Evolutionary conservation across 371 early-diverging fungal genomes (phyloP).

Genomic region (Smittium mucronatum): DNA sequence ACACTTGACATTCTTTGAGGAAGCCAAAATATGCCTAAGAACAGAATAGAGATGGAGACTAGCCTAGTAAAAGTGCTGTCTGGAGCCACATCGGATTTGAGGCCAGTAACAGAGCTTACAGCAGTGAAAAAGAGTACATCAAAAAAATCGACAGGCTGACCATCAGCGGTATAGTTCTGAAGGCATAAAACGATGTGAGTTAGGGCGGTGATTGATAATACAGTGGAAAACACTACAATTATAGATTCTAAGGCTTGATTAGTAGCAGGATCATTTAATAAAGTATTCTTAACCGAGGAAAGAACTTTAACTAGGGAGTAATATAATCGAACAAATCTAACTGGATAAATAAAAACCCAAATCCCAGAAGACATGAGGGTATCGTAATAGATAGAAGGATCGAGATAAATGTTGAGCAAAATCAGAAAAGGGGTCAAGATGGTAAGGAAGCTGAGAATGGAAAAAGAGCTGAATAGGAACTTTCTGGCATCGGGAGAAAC

Average conservation of each 20-base stretch:
- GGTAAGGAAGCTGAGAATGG: slow-evolving; percentile 37
- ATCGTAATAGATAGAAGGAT: slow-evolving; percentile 18
- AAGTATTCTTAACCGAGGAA: slow-evolving; percentile 40
- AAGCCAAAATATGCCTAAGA: slow-evolving; percentile 51
- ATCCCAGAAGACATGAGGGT: slow-evolving; percentile 42
- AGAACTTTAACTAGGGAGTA: slow-evolving; percentile 33
- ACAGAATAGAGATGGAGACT: slow-evolving; percentile 47
- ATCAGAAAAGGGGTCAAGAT: slow-evolving; percentile 38
- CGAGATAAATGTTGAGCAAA: slow-evolving; percentile 19
- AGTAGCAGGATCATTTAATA: slow-evolving; percentile 37
- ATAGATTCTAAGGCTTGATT: slow-evolving; percentile 40
- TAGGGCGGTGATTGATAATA: slow-evolving; percentile 47
- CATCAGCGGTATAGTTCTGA: slow-evolving; percentile 24
- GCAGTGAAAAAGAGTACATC: slow-evolving; percentile 53
- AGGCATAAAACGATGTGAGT: slow-evolving; percentile 44
- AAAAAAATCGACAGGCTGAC: slow-evolving; percentile 39
- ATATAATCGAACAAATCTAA: slow-evolving; percentile 50
- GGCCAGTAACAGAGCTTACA: slow-evolving; percentile 40
- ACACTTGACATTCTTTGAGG: slow-evolving; percentile 51
- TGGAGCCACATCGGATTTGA: slow-evolving; percentile 43
- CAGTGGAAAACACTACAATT: slow-evolving; percentile 37
- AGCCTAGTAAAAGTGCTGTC: slow-evolving; percentile 43
- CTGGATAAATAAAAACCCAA: slow-evolving; percentile 44
- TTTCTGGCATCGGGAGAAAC: slow-evolving; percentile 34
- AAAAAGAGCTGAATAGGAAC: slow-evolving; percentile 28